Evolutionary conservation across 192 early-diverging fungal genomes (phyloP), one percentile per base, ranked within the genome.

Genomic region (Diversispora epigaea): DNA sequence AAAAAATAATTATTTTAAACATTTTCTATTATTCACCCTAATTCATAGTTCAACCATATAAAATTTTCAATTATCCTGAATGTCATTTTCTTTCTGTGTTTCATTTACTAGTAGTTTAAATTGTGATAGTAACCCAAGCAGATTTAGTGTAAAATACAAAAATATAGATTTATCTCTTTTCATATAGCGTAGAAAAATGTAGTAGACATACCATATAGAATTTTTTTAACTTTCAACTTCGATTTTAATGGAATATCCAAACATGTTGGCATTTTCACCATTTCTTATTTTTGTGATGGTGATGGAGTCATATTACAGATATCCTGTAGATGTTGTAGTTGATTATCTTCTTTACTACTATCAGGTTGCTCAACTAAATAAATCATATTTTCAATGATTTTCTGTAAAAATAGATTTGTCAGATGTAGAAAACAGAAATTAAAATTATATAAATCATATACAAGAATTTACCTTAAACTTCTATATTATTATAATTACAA

Each of bases 371-470:
- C 66, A 58, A 77, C 8, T 41, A 77, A 70, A 39, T 67, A 25
- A 58, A 77, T 77, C 45, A 40, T 70, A 56, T 44, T 68, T n/a
- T 56, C 56, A 25, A 77, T 43, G 21, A 77, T 77, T n/a, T 58
- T 68, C 67, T 70, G 55, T 17, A 46, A 32, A 22, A 56, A 77
- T 9, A 49, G 40, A 10, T 49, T 71, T 71, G 66, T 71, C 15
- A 71, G 68, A 56, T 40, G 40, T 11, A 63, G 39, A 62, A 14
- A 6, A 50, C 45, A 43, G 57, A 45, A 62, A 47, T 21, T 62
- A 47, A 47, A 47, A 5, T 47, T 5, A 47, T 8, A 47, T 8
- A 8, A 47, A n/a, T n/a, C n/a, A n/a, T n/a, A n/a, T n/a, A 43
- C 8, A 19, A 71, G 60, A 60, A 61, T 44, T 68, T 68, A 68